phyloP scores from a whole-genome alignment of 2,329 filamentous ascomycete genomes.

The Colletotrichum higginsianum region DNA sequence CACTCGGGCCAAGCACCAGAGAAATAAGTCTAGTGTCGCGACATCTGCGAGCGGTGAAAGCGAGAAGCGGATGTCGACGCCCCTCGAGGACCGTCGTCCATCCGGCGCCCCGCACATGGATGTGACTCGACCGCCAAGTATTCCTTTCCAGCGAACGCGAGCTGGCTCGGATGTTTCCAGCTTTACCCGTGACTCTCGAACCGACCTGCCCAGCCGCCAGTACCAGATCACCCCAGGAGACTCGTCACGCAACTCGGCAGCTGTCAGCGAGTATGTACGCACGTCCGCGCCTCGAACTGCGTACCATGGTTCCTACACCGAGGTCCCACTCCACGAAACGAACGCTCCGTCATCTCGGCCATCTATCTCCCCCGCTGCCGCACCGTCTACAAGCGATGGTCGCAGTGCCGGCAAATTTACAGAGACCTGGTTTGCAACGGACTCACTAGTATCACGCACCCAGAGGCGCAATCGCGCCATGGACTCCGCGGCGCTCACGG shows the following conservation, averaged over 20 bases:
- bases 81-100: conserved; percentile 58
- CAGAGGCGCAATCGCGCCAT: conserved; percentile 65
- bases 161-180: conserved; percentile 72
- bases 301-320: conserved; percentile 63
- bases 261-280: conserved; percentile 63
- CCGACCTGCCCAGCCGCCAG: conserved; percentile 69
- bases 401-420: conserved; percentile 63
- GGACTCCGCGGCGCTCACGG: conserved; percentile 53
- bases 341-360: conserved; percentile 23
- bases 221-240: conserved; percentile 65
- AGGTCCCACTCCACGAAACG: conserved; percentile 62
- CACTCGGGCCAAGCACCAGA: conserved; percentile 79
- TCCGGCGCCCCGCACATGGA: conserved; percentile 63
- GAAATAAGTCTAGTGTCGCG: conserved; percentile 74
- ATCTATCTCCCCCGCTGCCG: conserved; percentile 37
- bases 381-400: conserved; percentile 46
- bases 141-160: conserved; percentile 88
- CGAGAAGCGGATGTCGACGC: conserved; percentile 73
- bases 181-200: conserved; percentile 67
- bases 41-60: conserved; percentile 60
- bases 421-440: conserved; percentile 69
- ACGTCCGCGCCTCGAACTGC: conserved; percentile 58
- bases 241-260: conserved; percentile 60
- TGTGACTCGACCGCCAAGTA: conserved; percentile 64
- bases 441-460: conserved; percentile 68